Evolutionary conservation across 495 filamentous ascomycete species (phyloP), one percentile per base, ranked within the genome.

Genomic region (Parathielavia appendiculata): DNA sequence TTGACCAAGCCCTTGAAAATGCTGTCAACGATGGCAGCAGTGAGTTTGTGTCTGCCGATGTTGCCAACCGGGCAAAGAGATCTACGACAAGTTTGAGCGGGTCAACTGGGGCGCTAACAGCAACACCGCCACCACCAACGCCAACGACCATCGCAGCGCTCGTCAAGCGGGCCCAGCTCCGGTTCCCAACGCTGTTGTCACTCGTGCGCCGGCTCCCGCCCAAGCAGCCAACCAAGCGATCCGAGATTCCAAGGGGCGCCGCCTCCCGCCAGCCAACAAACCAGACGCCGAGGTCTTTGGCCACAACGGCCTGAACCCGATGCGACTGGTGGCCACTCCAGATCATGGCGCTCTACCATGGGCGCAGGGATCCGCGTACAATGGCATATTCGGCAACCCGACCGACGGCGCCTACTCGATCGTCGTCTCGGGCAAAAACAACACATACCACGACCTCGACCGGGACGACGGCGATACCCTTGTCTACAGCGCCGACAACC

Each of bases 311-410:
- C 61, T 81, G 11, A 13, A 5, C 0, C 62, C 79, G 0, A 81
- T n/a, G 81, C 13, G 63, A 66, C 38, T 84, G 81, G 81, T 84
- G 71, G 66, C 77, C 81, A 0, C 62, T 69, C 7, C 76, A 78
- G n/a, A 63, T 71, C 5, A 73, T 69, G 5, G 79, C 81, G 0
- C 64, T 79, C 11, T 71, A 71, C 26, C 74, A 76, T 39, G 81
- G 81, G 80, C 76, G 0, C 81, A 84, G 46, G 46, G 11, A 17
- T 26, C 3, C 14, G 5, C 46, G 32, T 48, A 23, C n/a, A 48
- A 34, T 23, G 81, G 81, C 1, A 83, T 84, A 35, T 59, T 65
- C 14, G 81, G 81, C 5, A 61, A 36, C 19, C 40, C 39, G 4
- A 34, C 61, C 0, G 10, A 11, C 0, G 81, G 81, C 10, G 73